phyloP scores from a whole-genome alignment of 2,329 filamentous ascomycete genomes.

The Exserohilum turcica region DNA sequence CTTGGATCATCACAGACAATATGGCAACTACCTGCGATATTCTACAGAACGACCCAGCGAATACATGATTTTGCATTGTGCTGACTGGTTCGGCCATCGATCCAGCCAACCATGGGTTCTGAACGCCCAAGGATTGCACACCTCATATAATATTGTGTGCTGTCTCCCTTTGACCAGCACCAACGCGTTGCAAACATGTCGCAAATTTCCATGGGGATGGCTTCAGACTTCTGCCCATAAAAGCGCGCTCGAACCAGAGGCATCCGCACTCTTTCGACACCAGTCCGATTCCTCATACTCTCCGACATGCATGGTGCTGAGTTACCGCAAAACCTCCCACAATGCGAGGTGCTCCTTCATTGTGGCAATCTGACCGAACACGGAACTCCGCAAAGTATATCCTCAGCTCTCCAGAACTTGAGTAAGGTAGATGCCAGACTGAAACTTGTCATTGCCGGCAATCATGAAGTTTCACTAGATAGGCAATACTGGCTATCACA shows the following conservation, averaged over 20 bases:
- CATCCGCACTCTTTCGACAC: neutral
- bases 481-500: conserved; percentile 40
- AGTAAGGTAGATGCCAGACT: conserved; percentile 56
- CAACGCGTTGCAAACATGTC: neutral
- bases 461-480: conserved; percentile 65
- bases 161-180: neutral
- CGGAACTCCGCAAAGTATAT: conserved; percentile 54
- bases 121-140: neutral
- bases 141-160: neutral
- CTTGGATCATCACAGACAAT: neutral
- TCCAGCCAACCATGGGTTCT: neutral
- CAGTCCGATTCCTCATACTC: conserved; percentile 45
- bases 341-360: conserved; percentile 61
- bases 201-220: neutral
- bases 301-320: conserved; percentile 48
- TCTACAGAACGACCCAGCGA: no score
- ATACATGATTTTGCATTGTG: neutral
- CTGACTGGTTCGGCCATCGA: neutral
- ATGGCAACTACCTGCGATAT: neutral
- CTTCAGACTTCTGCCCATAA: neutral
- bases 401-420: conserved; percentile 53
- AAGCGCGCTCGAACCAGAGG: neutral
- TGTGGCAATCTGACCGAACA: conserved; percentile 62
- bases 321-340: conserved; percentile 49
- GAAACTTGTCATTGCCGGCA: conserved; percentile 66